A percentile compares a stretch with the other conserved stretches of the same genome.
phyloP scores from a whole-genome alignment of 192 early-diverging fungal genomes.

The Coemansia sp. region DNA sequence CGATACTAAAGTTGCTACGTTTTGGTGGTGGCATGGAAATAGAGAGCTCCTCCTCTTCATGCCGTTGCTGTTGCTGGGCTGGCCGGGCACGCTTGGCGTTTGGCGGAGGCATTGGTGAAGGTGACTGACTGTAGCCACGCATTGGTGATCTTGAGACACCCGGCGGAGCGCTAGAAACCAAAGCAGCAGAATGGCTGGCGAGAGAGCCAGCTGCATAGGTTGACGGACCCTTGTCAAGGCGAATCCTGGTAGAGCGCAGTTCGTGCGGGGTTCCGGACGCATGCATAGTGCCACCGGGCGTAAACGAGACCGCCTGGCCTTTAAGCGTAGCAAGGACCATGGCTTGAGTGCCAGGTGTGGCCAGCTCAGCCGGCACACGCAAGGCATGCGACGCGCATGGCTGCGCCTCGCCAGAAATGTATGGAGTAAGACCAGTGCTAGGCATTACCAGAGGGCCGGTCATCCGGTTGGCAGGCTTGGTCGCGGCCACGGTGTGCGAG shows the following conservation, averaged over 20 bases:
- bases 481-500: too few relatives aligned
- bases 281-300: constrained; percentile 38
- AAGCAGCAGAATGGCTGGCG: too few relatives aligned
- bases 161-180: too few relatives aligned
- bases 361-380: constrained; percentile 10
- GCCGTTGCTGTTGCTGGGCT: not conserved
- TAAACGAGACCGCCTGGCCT: constrained; percentile 26
- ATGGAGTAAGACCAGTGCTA: constrained; percentile 47
- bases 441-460: constrained; percentile 32
- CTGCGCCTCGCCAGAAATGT: constrained; percentile 20
- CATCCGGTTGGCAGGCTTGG: too few relatives aligned
- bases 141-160: too few relatives aligned
- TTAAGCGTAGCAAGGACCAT: constrained; percentile 26
- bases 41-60: too few relatives aligned
- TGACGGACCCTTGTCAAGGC: too few relatives aligned
- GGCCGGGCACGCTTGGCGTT: not conserved
- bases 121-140: not conserved
- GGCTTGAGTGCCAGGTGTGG: constrained; percentile 28
- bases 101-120: not conserved
- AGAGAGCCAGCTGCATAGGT: too few relatives aligned
- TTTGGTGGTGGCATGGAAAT: too few relatives aligned
- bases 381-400: constrained; percentile 4
- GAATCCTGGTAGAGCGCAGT: too few relatives aligned
- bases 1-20: too few relatives aligned
- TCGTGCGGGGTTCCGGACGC: too few relatives aligned